Evolutionary conservation across 75 land plant species (phyloP).

Genomic region (Sequoia sempervirens): DNA sequence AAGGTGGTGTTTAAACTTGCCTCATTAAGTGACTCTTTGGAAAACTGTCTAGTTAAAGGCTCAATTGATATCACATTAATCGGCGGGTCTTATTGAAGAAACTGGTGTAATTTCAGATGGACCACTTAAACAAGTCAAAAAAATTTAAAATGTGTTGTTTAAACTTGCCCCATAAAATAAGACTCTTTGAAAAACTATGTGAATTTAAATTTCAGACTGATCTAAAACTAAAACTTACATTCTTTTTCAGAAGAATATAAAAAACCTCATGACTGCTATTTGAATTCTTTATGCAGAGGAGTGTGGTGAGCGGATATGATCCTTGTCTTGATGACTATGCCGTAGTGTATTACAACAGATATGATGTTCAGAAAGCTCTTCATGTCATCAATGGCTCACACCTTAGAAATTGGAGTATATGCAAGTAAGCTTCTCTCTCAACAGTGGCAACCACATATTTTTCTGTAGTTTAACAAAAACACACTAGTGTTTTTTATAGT

Average conservation of each 20-base stretch:
- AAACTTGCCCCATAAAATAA: no score
- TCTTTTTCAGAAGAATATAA: constrained; percentile 19
- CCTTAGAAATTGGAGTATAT: constrained; percentile 47
- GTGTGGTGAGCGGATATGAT: constrained; percentile 42
- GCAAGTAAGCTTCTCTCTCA: constrained; percentile 44
- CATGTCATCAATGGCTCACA: constrained; percentile 42
- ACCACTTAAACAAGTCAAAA: no score
- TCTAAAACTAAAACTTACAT: no score
- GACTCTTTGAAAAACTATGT: not conserved
- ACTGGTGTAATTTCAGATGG: no score
- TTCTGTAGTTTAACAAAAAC: not conserved
- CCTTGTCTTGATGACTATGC: constrained; percentile 59
- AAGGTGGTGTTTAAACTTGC: no score
- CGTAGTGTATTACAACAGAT: constrained; percentile 37
- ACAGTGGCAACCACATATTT: not conserved
- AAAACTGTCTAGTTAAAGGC: no score
- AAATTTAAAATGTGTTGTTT: no score
- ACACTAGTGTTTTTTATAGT: no score
- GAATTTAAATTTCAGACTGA: constrained; percentile 29
- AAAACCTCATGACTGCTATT: constrained; percentile 13
- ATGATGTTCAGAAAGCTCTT: constrained; percentile 58
- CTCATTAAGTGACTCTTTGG: no score
- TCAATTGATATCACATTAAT: no score
- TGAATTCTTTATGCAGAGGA: not conserved
- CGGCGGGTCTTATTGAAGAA: no score